Conservation (phyloP, 108 stramenopile species). For the Pseudonitzschia pungens region DNA sequence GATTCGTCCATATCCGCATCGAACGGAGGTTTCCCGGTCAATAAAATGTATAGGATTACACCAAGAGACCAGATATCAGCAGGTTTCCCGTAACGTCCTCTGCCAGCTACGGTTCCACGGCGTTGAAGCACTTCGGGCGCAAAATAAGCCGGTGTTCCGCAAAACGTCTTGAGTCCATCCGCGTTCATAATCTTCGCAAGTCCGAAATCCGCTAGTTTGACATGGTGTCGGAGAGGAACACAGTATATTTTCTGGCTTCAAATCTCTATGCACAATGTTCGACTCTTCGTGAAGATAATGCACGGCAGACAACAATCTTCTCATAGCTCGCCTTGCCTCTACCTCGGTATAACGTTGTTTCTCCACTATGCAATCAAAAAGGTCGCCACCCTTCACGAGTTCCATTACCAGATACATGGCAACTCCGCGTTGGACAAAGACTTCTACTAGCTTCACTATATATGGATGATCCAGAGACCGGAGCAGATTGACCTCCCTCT, state of each 20-base stretch:
- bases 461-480: conserved; percentile 87
- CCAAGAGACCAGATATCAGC: conserved; percentile 88
- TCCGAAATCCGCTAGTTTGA: conserved; percentile 91
- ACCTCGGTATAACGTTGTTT: conserved; percentile 77
- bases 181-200: conserved; percentile 80
- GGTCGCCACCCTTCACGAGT: conserved; percentile 85
- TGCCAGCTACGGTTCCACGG: conserved; percentile 64
- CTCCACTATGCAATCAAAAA: conserved; percentile 90
- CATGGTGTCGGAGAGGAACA: conserved; percentile 44
- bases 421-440: conserved; percentile 66
- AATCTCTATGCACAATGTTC: conserved; percentile 82
- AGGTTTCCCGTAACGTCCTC: conserved; percentile 82
- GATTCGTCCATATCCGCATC: conserved; percentile 46
- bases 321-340: conserved; percentile 69
- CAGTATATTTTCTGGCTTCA: conserved; percentile 95
- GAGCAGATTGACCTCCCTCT: conserved; percentile 80
- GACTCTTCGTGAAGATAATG: conserved; percentile 77
- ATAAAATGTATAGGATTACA: conserved; percentile 83
- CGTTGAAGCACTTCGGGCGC: conserved; percentile 89
- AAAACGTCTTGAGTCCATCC: conserved; percentile 86
- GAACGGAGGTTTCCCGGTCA: conserved; percentile 80
- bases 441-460: conserved; percentile 87
- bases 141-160: conserved; percentile 92
- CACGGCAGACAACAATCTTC: conserved; percentile 73
- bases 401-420: conserved; percentile 89